These are phyloP conservation scores for Geranium incanum DNA, from an alignment of 441 rosid species.

Conservation along the genomic window DNA sequence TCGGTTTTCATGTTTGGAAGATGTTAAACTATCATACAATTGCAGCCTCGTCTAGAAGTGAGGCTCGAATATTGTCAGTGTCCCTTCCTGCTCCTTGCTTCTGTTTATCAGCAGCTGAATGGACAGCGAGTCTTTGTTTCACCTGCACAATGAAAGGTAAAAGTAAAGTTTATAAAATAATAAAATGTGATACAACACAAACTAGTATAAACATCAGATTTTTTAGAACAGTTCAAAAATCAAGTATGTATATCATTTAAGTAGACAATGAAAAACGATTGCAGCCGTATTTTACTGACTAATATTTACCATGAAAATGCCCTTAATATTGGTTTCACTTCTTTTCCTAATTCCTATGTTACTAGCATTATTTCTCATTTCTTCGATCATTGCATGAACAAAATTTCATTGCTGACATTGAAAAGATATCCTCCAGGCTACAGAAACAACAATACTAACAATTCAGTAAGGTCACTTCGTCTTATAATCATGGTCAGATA, in stretches of 20 bases:
- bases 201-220: neutral
- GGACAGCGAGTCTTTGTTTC: constrained; percentile 46
- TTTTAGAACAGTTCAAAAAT: neutral
- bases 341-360: neutral
- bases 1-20: constrained; percentile 12
- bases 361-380: neutral
- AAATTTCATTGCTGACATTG: neutral
- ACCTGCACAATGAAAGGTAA: constrained; percentile 43
- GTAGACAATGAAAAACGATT: neutral
- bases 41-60: constrained; percentile 78
- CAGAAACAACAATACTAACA: constrained; percentile 1
- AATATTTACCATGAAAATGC: neutral
- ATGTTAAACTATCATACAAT: constrained; percentile 45
- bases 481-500: constrained; percentile 19
- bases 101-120: constrained; percentile 55
- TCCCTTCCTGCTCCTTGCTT: constrained; percentile 71
- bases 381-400: neutral
- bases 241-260: neutral
- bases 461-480: neutral
- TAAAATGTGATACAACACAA: neutral
- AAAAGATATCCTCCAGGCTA: neutral
- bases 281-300: neutral
- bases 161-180: constrained; percentile 11
- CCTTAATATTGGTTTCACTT: neutral
- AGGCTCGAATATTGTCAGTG: constrained; percentile 60